Evolutionary conservation across 208 protist species (phyloP), one percentile per base, ranked within the genome.

Genomic region (Strigomonas oncopelti): DNA sequence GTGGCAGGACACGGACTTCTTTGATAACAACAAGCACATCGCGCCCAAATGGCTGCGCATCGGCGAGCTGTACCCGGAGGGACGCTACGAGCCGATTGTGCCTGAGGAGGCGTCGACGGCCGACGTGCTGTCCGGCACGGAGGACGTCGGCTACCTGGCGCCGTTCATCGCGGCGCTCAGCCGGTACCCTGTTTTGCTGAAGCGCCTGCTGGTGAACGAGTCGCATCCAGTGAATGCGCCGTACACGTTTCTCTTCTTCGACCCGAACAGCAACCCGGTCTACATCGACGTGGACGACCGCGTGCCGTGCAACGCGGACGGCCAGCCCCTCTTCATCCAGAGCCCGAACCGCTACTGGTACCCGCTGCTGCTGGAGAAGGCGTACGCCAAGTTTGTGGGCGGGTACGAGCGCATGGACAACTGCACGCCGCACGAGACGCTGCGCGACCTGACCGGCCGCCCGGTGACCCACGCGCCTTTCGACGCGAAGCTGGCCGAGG

Each of bases 321-420:
- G 54, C 46, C 63, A 80, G 66, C 84, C 90, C 29, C 83, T 86
- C 74, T 94, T 91, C 62, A 68, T 77, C 38, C 84, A 78, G 38
- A 69, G 82, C 13, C 78, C 86, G 16, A 68, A 69, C 20, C 82
- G 69, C 24, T 55, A 74, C 63, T 91, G 83, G 83, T 96, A 83
- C 42, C 89, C 91, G 31, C 66, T 94, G 45, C 72, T 96, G 48
- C 74, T 96, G 56, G 89, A 96, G 77, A 96, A 96, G 76, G 91
- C 91, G 18, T 96, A 96, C 62, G 91, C 91, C 11, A 96, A 96
- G 79, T 94, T 96, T 74, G 81, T 93, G 16, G 87, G 89, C 61
- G 85, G 87, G 31, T 96, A 94, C 77, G 77, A 82, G 34, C 68
- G 78, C 48, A 68, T 96, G 25, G 77, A 87, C 64, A 87, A 90